A percentile compares a stretch with the other conserved stretches of the same genome.
Conservation (phyloP, 345 rosid species). For the Gossypium arboreum region DNA sequence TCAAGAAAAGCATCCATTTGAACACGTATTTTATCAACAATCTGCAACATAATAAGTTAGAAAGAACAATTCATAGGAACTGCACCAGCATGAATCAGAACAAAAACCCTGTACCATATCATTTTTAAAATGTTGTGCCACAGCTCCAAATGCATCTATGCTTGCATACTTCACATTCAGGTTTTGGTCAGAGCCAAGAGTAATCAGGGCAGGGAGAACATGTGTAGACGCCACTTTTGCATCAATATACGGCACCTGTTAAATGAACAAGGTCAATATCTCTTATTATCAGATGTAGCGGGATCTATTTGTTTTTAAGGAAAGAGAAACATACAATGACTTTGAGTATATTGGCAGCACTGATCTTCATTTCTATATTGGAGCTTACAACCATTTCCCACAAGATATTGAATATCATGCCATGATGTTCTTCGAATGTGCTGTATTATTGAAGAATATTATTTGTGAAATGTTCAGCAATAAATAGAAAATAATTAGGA, state of each 20-base stretch:
- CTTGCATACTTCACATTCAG: conserved; percentile 89
- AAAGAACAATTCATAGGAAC: conserved; percentile 14
- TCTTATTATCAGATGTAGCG: neutral
- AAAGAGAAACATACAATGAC: conserved; percentile 57
- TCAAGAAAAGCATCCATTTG: conserved; percentile 99
- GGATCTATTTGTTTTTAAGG: conserved; percentile 19
- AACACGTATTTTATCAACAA: conserved; percentile 93
- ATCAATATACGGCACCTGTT: conserved; percentile 74
- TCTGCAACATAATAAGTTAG: conserved; percentile 40
- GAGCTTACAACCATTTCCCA: conserved; percentile 99
- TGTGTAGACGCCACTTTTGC: conserved; percentile 81
- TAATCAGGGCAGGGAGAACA: conserved; percentile 83
- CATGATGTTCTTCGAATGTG: conserved; percentile 76
- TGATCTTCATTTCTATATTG: conserved; percentile 66
- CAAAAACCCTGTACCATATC: conserved; percentile 54
- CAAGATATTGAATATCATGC: conserved; percentile 69
- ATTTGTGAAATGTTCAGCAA: conserved; percentile 20
- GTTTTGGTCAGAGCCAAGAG: conserved; percentile 96
- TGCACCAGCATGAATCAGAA: neutral
- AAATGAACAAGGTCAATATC: conserved; percentile 21
- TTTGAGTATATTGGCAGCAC: conserved; percentile 74
- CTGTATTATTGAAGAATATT: conserved; percentile 43
- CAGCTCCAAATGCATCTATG: conserved; percentile 95
- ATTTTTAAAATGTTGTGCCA: conserved; percentile 88
- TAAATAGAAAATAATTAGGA: conserved; percentile 11